Percentiles rank a stretch among this genome's conserved stretches.
These are phyloP conservation scores for Miscanthus lutarioriparius DNA, from an alignment of 176 grass and related monocot genomes.

Conservation along the genomic window DNA sequence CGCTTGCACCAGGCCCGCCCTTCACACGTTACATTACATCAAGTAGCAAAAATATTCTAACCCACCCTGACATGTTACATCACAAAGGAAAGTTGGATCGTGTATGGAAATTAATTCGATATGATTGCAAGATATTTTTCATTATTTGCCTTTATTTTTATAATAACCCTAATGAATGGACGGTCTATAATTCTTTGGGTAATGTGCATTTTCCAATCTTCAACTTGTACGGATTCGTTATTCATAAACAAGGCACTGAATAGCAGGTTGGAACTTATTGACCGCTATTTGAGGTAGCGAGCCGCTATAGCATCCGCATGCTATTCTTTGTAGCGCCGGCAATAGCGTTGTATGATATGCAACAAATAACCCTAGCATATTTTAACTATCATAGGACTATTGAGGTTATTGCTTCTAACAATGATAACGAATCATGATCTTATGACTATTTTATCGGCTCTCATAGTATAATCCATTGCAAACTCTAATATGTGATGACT, in stretches of 20 bases:
- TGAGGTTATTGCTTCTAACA: no score
- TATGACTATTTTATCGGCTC: not conserved
- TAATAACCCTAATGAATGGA: no score
- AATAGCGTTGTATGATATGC: no score
- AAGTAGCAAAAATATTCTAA: not conserved
- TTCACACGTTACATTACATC: not conserved
- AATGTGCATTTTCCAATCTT: not conserved
- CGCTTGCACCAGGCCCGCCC: no score
- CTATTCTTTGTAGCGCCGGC: no score
- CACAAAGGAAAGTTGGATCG: not conserved
- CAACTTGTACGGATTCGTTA: not conserved
- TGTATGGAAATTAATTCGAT: not conserved
- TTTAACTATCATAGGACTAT: no score
- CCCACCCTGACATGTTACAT: not conserved
- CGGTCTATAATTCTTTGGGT: no score
- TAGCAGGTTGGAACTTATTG: no score
- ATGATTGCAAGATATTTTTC: not conserved
- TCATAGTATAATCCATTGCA: not conserved
- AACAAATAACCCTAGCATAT: no score
- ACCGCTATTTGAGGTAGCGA: no score
- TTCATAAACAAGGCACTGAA: not conserved
- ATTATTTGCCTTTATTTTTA: not conserved
- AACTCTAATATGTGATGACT: not conserved
- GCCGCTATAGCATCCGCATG: no score
- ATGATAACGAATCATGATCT: not conserved